phyloP scores from a whole-genome alignment of 768 basidiomycete genomes.

The Termitomyces heimii region DNA sequence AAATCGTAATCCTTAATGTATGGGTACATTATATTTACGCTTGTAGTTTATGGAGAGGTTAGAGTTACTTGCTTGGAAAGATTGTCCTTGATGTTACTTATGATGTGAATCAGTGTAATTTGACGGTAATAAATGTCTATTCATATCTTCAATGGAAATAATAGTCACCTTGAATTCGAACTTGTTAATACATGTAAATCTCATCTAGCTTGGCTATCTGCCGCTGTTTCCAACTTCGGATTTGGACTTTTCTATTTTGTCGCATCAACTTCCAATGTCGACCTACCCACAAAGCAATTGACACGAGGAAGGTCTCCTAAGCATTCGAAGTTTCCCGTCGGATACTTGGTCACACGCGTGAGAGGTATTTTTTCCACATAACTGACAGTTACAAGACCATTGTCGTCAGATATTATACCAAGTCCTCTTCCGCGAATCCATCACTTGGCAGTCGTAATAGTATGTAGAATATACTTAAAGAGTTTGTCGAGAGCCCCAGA shows the following conservation, averaged over 20 bases:
- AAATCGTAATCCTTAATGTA: neutral
- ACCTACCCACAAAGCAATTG: conserved; percentile 30
- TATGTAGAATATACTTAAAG: conserved; percentile 65
- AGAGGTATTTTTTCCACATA: conserved; percentile 37
- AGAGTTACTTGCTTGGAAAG: conserved; percentile 54
- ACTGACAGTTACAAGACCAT: conserved; percentile 17
- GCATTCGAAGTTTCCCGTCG: conserved; percentile 67
- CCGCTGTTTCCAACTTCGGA: conserved; percentile 50
- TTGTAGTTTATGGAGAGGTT: conserved; percentile 1
- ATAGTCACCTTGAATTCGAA: neutral
- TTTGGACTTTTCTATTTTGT: conserved; percentile 42
- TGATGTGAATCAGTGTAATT: conserved; percentile 30
- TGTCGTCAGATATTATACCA: conserved; percentile 23
- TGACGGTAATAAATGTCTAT: conserved; percentile 42
- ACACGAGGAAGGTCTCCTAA: conserved; percentile 17
- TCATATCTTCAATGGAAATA: conserved; percentile 29
- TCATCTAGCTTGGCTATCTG: conserved; percentile 49
- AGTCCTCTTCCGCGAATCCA: conserved; percentile 24
- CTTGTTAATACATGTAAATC: too few relatives aligned
- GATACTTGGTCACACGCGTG: conserved; percentile 53
- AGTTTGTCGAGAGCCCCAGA: conserved; percentile 64
- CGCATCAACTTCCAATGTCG: conserved; percentile 67
- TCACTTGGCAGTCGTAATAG: conserved; percentile 44
- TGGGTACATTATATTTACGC: neutral
- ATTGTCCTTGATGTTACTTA: conserved; percentile 48